Evolutionary conservation across 768 basidiomycete species (phyloP).

Genomic region (Amanita muscaria): DNA sequence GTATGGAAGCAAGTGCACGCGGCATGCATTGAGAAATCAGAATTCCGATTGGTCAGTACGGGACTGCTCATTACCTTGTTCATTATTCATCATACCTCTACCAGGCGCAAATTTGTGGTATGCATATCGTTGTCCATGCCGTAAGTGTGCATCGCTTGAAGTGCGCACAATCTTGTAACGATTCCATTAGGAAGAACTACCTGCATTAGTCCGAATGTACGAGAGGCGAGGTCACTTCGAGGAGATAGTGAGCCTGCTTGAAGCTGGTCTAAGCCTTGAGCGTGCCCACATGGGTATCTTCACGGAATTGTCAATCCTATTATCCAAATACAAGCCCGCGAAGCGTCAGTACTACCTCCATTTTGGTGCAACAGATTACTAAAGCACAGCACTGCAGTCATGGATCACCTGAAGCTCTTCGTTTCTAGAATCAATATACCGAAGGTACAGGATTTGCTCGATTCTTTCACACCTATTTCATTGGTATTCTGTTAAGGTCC

Average conservation of each 20-base stretch:
- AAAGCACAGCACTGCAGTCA: slow-evolving; percentile 44
- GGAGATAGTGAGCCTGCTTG: slow-evolving; percentile 83
- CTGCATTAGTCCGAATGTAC: slow-evolving; percentile 69
- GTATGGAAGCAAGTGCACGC: slow-evolving; percentile 99
- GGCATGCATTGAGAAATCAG: slow-evolving; percentile 94
- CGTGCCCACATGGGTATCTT: slow-evolving; percentile 99
- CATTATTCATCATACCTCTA: not conserved
- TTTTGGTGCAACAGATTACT: not conserved
- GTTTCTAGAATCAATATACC: slow-evolving; percentile 97
- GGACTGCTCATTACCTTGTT: slow-evolving; percentile 5
- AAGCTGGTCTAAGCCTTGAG: slow-evolving; percentile 93
- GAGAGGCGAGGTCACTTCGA: slow-evolving; percentile 92
- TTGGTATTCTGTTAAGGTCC: slow-evolving; percentile 36
- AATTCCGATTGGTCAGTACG: slow-evolving; percentile 74
- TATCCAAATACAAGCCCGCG: slow-evolving; percentile 92
- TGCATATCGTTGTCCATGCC: slow-evolving; percentile 94
- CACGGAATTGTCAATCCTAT: slow-evolving; percentile 84
- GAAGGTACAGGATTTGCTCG: slow-evolving; percentile 33
- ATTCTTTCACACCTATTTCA: not conserved
- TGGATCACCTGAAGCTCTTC: slow-evolving; percentile 98
- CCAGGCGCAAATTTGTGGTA: slow-evolving; percentile 95
- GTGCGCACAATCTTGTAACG: no score
- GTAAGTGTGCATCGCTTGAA: slow-evolving; percentile 27
- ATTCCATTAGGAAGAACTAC: slow-evolving; percentile 59
- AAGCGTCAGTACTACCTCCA: slow-evolving; percentile 52